Evolutionary conservation across 2,329 filamentous ascomycete species (phyloP), one percentile per base, ranked within the genome.

Genomic region (Pseudonectria buxi): DNA sequence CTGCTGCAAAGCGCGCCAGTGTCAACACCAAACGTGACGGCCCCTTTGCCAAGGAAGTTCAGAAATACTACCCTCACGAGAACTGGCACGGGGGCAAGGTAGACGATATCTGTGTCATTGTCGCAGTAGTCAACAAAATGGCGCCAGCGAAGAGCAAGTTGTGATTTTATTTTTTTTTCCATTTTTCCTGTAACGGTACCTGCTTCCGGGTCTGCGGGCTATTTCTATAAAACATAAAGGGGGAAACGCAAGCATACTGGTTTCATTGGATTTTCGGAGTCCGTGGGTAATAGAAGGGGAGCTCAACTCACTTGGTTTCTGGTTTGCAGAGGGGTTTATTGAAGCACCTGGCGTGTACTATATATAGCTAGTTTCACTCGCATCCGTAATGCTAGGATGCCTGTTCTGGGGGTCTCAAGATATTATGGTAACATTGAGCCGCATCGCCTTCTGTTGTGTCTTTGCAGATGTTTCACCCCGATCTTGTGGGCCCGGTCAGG

Each of bases 21-120:
- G 62, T 86, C 39, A 88, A 95, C 61, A 76, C 72, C 32, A 86
- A 83, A 53, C 68, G 86, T 34, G 86, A 96, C 58, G 88, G 90
- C 0, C 92, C 92, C 0, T 98, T 98, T 61, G 88, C 92, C 27
- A 95, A 86, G 62, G 88, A 95, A 60, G 87, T 95, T 14, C 86
- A 92, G 57, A 85, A 81, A 54, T 81, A 85, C 55, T 94, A 86
- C 50, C 90, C 92, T 0, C 71, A 81, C 26, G 90, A 96, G 60
- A 77, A 80, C 39, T 98, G 86, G 78, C 79, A 79, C 39, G 92
- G 92, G 39, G 92, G 92, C 34, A 98, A 98, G 62, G 77, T 94
- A 14, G 92, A 98, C 57, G 92, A 98, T 60, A 95, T 98, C 40
- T 90, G 87, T 53, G 87, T 87, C 4, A 69, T 98, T 33, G 81